Conservation (phyloP, 2,329 filamentous ascomycete species). For the Colletotrichum chrysophilum region DNA sequence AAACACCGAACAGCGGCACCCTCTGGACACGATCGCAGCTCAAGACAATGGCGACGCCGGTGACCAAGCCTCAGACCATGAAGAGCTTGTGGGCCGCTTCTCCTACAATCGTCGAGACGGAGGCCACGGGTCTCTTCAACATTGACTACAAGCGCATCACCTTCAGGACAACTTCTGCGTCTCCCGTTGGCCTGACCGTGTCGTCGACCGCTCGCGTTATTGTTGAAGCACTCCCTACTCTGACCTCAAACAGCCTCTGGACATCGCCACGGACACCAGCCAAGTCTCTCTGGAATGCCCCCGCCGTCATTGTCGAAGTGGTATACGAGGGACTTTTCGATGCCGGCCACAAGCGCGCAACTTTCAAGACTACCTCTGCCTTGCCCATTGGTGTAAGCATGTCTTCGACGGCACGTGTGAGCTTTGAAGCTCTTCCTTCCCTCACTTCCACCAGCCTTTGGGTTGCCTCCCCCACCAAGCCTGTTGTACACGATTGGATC, state of each 20-base stretch:
- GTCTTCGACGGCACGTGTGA: constrained; percentile 25
- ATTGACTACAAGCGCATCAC: constrained; percentile 23
- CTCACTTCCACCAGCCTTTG: constrained; percentile 40
- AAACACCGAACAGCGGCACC: not conserved
- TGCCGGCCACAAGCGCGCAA: constrained; percentile 22
- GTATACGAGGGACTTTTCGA: constrained; percentile 22
- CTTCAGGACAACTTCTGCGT: constrained; percentile 35
- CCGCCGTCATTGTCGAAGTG: not conserved
- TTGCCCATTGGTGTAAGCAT: constrained; percentile 18
- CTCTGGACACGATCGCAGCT: constrained; percentile 19
- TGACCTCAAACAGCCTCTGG: constrained; percentile 40
- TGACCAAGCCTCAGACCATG: not conserved
- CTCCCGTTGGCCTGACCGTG: constrained; percentile 39
- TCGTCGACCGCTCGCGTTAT: constrained; percentile 32
- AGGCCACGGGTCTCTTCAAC: constrained; percentile 25
- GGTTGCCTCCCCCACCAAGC: constrained; percentile 21
- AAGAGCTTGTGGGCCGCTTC: constrained; percentile 22
- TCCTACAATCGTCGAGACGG: not conserved
- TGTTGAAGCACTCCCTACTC: not conserved
- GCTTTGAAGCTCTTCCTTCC: constrained; percentile 30
- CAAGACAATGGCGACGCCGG: not conserved
- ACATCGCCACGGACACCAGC: not conserved
- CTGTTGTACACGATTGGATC: constrained; percentile 26
- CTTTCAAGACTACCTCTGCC: constrained; percentile 24
- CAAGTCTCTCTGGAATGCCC: not conserved